Evolutionary conservation across 495 filamentous ascomycete genomes (phyloP).

Genomic region (Aspergillus conjunctus): DNA sequence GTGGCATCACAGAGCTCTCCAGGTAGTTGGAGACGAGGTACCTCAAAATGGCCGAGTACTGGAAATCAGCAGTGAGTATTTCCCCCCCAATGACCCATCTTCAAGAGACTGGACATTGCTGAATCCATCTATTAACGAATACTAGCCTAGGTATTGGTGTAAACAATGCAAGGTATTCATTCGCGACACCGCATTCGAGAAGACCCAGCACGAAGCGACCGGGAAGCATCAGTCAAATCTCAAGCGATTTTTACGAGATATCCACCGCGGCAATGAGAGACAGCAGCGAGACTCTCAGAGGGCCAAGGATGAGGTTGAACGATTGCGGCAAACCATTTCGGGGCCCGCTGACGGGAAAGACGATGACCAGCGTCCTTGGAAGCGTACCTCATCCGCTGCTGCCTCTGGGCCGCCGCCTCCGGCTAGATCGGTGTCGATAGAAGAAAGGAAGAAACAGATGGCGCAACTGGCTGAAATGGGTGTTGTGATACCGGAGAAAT

Average conservation of each 20-base stretch:
- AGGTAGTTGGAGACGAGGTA: background rate
- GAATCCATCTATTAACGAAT: slow-evolving; percentile 20
- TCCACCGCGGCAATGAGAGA: slow-evolving; percentile 78
- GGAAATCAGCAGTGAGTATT: slow-evolving; percentile 84
- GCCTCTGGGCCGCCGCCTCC: slow-evolving; percentile 26
- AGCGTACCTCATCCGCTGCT: slow-evolving; percentile 27
- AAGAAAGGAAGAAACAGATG: slow-evolving; percentile 80
- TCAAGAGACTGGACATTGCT: background rate
- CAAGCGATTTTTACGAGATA: slow-evolving; percentile 85
- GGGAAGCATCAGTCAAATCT: slow-evolving; percentile 83
- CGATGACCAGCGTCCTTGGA: slow-evolving; percentile 28
- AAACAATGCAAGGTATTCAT: slow-evolving; percentile 94
- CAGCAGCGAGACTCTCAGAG: slow-evolving; percentile 75
- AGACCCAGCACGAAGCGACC: slow-evolving; percentile 87
- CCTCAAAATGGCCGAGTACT: slow-evolving; percentile 85
- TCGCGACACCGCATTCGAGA: slow-evolving; percentile 87
- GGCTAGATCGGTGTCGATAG: slow-evolving; percentile 50
- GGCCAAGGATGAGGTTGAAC: slow-evolving; percentile 82
- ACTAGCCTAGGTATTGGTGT: slow-evolving; percentile 88
- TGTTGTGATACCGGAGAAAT: slow-evolving; percentile 79
- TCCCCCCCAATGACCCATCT: background rate
- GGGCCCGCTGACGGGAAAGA: slow-evolving; percentile 36
- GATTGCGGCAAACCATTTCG: slow-evolving; percentile 76
- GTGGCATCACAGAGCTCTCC: too few species aligned
- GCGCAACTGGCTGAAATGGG: slow-evolving; percentile 87